A percentile compares a stretch with the other conserved stretches of the same genome.
phyloP scores from a whole-genome alignment of 495 filamentous ascomycete genomes.

The Aspergillus coremiiformis region DNA sequence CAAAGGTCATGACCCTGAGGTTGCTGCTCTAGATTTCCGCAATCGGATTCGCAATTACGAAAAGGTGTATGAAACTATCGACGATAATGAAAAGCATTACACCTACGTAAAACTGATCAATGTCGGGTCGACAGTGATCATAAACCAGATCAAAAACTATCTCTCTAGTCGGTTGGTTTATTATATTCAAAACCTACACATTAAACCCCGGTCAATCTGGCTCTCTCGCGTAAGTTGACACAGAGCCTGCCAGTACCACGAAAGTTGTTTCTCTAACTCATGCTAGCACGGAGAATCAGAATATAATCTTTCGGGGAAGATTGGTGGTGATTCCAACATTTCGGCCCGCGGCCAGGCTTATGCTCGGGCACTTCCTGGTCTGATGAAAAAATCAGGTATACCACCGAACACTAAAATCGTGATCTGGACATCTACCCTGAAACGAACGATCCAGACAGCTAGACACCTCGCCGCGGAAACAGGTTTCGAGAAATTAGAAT shows the following conservation, averaged over 20 bases:
- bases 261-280: not conserved
- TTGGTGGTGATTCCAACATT: constrained; percentile 84
- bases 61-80: constrained; percentile 87
- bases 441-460: constrained; percentile 86
- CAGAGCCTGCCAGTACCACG: not conserved
- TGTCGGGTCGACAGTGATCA: constrained; percentile 88
- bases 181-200: constrained; percentile 97
- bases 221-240: constrained; percentile 68
- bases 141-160: constrained; percentile 96
- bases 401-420: constrained; percentile 76
- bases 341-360: constrained; percentile 85
- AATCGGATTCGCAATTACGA: constrained; percentile 95
- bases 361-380: constrained; percentile 67
- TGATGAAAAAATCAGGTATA: constrained; percentile 69
- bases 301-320: constrained; percentile 79
- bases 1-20: constrained; percentile 84
- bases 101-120: constrained; percentile 98
- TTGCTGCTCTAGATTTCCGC: constrained; percentile 82
- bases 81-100: constrained; percentile 71
- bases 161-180: constrained; percentile 93
- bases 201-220: constrained; percentile 96
- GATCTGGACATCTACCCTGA: constrained; percentile 94
- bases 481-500: constrained; percentile 84
- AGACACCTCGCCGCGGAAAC: constrained; percentile 58
- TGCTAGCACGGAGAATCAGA: constrained; percentile 84